Percentiles rank a stretch among this genome's conserved stretches.
Conservation (phyloP, 2,329 filamentous ascomycete genomes). For the Verticillium nubilum region DNA sequence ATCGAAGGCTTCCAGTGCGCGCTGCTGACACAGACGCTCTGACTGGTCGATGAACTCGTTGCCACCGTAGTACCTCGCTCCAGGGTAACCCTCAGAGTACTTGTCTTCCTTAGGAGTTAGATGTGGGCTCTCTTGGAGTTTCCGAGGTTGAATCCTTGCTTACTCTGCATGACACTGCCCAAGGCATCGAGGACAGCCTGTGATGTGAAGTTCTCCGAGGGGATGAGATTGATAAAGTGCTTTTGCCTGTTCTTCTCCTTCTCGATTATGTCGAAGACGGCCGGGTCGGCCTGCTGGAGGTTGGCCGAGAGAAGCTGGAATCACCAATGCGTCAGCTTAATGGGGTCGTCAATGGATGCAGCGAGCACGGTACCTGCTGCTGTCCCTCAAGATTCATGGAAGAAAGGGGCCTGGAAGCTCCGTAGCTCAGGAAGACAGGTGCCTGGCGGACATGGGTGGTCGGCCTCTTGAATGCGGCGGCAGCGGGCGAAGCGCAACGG, state of each 20-base stretch:
- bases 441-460: neutral
- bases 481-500: slow-evolving; percentile 14
- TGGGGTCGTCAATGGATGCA: slow-evolving; percentile 2
- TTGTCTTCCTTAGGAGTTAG: slow-evolving; percentile 60
- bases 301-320: slow-evolving; percentile 70
- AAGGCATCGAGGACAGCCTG: slow-evolving; percentile 87
- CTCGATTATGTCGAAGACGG: slow-evolving; percentile 83
- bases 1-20: slow-evolving; percentile 82
- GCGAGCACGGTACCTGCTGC: slow-evolving; percentile 44
- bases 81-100: slow-evolving; percentile 97
- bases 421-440: neutral
- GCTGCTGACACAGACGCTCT: slow-evolving; percentile 83
- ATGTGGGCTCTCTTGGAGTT: neutral
- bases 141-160: slow-evolving; percentile 16
- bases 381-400: slow-evolving; percentile 49
- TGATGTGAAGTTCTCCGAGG: slow-evolving; percentile 93
- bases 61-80: slow-evolving; percentile 92
- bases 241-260: slow-evolving; percentile 96
- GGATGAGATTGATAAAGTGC: slow-evolving; percentile 96
- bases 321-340: slow-evolving; percentile 10
- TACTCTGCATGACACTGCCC: slow-evolving; percentile 93
- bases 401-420: slow-evolving; percentile 33
- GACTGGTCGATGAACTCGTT: slow-evolving; percentile 94
- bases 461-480: neutral
- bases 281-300: slow-evolving; percentile 79